Conservation (phyloP, 352 stramenopile genomes). For the Globisporangium orthogonon region DNA sequence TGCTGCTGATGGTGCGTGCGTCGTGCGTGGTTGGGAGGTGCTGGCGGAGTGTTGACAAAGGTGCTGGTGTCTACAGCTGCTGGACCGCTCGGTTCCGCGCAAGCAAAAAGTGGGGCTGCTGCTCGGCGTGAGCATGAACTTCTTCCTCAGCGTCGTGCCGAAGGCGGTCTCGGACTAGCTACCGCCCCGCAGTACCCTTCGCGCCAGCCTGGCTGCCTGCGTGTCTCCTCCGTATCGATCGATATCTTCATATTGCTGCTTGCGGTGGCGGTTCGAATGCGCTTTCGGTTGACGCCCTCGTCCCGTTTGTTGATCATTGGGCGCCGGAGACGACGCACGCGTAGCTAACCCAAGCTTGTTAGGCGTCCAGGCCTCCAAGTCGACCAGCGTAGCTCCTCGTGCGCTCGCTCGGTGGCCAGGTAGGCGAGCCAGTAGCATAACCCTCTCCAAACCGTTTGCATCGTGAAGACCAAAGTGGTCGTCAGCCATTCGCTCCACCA, state of each 20-base stretch:
- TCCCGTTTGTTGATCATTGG: not conserved
- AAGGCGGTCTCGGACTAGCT: constrained; percentile 59
- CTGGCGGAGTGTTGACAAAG: not conserved
- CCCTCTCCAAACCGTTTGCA: not conserved
- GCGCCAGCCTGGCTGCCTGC: not conserved
- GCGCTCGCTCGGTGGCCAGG: too few species aligned
- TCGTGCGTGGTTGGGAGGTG: not conserved
- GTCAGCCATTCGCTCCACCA: not conserved
- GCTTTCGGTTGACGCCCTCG: not conserved
- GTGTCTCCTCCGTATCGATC: not conserved
- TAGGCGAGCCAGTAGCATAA: not conserved
- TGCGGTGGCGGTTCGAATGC: not conserved
- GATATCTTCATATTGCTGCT: constrained; percentile 1
- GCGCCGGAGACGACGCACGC: too few species aligned
- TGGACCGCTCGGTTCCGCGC: constrained; percentile 78
- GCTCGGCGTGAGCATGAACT: constrained; percentile 86
- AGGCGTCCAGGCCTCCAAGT: too few species aligned
- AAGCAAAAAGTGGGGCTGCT: constrained; percentile 85
- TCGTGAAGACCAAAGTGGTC: not conserved
- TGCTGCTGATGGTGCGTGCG: constrained; percentile 77
- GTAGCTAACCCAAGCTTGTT: too few species aligned
- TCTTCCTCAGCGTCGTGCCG: constrained; percentile 85
- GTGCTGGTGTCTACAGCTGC: constrained; percentile 32
- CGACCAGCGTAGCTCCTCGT: not conserved
- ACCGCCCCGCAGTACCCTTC: not conserved